Percentiles rank a stretch among this genome's conserved stretches.
These are phyloP conservation scores for Pelargonium cotyledonis DNA, from an alignment of 441 rosid genomes.

Conservation along the genomic window DNA sequence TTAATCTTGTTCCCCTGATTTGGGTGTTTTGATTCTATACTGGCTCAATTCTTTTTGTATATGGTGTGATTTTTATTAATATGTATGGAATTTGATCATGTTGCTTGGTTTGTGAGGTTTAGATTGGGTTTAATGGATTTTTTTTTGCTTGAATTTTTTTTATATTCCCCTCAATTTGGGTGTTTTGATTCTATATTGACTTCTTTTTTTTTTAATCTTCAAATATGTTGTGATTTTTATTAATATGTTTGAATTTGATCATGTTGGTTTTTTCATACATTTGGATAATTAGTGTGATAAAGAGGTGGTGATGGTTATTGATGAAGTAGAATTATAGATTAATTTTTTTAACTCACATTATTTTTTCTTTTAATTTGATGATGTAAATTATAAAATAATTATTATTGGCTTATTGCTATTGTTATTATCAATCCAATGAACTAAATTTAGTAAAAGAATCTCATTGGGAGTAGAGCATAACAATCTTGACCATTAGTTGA, in stretches of 20 bases:
- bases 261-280: not conserved
- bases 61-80: not conserved
- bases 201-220: not conserved
- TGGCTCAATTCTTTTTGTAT: not conserved
- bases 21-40: not conserved
- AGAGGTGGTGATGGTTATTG: not conserved
- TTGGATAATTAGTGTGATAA: not conserved
- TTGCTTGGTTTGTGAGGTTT: not conserved
- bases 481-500: constrained; percentile 1
- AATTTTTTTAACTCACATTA: not conserved
- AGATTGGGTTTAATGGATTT: not conserved
- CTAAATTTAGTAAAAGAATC: constrained; percentile 2
- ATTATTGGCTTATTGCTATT: not conserved
- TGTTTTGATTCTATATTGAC: not conserved
- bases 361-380: not conserved
- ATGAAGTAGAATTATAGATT: not conserved
- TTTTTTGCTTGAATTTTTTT: not conserved
- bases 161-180: not conserved
- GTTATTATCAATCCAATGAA: not conserved
- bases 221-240: not conserved
- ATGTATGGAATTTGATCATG: not conserved
- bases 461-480: not conserved
- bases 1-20: not conserved
- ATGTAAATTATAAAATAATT: not conserved
- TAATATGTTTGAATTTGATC: not conserved